Base-by-base conservation (phyloP, 2,329 filamentous ascomycete genomes). In the Trichoderma oligosporum region DNA sequence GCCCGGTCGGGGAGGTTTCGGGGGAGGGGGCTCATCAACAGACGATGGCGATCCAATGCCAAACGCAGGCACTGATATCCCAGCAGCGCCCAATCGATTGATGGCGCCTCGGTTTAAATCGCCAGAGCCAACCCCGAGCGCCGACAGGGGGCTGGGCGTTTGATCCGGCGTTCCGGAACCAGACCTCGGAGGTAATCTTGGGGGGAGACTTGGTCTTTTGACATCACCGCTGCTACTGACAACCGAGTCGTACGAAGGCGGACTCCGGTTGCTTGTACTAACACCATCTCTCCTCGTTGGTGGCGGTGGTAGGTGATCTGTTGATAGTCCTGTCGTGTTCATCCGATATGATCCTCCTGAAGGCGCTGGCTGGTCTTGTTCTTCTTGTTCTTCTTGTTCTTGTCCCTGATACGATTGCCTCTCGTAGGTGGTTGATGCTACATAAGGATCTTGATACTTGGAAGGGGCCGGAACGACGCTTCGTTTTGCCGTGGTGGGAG, bases 61-160 rank as follows among this genome's bases (percentile, higher is more conserved):
- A 4, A 96, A 76, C 0, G 82, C 87, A 0, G 91, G 87, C 0
- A 96, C 89, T 0, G 86, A 88, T 5, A 96, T 78, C 1, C 91
- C 91, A 1, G 89, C 86, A 35, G 84, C 81, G 9, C 85, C 83
- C 7, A 97, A 78, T 39, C 89, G 81, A 58, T 75, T 79, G 56
- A 87, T 69, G 4, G 90, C 86, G 4, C 78, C 82, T 65, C 78
- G 75, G 64, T 82, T 82, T 31, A 82, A 62, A 27, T 71, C 66
- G 14, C 68, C 64, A 29, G 72, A 67, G 14, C 68, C 64, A 39
- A 59, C 54, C 3, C 38, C 52, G 6, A 57, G 56, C 1, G 75
- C 72, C n/a, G 73, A 66, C 9, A 64, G 53, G 14, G 61, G 61
- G 24, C 59, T 61, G 16, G n/a, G 33, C 4, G 36, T 36, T 20